Conservation (phyloP, 139 green algal species). For the Eudorina sp. region DNA sequence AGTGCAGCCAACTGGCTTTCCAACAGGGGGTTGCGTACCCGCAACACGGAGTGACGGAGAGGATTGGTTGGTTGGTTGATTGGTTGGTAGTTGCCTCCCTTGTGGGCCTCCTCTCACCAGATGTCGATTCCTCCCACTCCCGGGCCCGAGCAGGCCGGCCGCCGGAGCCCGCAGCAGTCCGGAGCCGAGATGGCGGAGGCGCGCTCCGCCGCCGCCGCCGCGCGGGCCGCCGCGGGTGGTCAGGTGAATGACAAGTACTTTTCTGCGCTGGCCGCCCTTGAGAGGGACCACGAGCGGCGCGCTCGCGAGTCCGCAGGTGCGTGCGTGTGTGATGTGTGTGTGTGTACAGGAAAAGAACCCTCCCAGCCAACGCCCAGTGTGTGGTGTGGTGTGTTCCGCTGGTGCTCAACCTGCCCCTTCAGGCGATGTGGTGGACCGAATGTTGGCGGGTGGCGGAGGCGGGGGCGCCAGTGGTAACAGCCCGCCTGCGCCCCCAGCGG, state of each 20-base stretch:
- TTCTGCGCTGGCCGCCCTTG: background rate
- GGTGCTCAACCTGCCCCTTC: background rate
- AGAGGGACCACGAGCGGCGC: slow-evolving; percentile 8
- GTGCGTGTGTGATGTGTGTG: background rate
- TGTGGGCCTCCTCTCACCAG: too few relatives aligned
- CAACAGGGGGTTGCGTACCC: too few relatives aligned
- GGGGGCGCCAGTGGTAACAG: background rate
- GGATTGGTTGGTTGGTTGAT: too few relatives aligned
- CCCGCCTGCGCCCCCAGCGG: background rate
- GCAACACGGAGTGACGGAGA: too few relatives aligned
- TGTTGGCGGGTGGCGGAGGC: background rate
- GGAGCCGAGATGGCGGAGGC: background rate
- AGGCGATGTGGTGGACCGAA: slow-evolving; percentile 24
- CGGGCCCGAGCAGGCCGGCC: slow-evolving; percentile 19
- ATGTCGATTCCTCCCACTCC: too few relatives aligned
- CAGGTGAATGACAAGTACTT: slow-evolving; percentile 33
- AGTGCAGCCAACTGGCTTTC: too few relatives aligned
- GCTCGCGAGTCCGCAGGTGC: background rate
- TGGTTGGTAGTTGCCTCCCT: too few relatives aligned
- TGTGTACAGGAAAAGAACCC: background rate
- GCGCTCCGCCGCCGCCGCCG: background rate
- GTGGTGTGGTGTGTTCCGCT: background rate
- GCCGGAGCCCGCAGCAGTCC: background rate
- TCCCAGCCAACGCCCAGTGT: too few relatives aligned
- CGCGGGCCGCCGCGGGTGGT: slow-evolving; percentile 6